These are phyloP conservation scores for Cordyceps javanica DNA, from an alignment of 2,329 filamentous ascomycete genomes.

Conservation along the genomic window DNA sequence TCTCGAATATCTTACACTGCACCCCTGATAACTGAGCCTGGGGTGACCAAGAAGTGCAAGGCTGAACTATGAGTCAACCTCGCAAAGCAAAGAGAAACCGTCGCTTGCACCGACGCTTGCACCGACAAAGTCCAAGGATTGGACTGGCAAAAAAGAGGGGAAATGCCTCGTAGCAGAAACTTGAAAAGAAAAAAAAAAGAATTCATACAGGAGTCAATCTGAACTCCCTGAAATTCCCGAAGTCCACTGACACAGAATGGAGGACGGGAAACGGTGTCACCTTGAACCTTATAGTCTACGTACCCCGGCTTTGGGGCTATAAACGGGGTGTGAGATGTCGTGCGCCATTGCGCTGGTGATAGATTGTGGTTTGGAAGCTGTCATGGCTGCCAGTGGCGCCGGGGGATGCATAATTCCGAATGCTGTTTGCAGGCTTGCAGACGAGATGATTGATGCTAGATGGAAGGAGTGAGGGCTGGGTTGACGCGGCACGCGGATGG, in stretches of 20 bases:
- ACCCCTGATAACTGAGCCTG: neutral
- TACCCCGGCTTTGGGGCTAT: slow-evolving; percentile 50
- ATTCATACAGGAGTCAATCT: neutral
- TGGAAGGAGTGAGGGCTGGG: neutral
- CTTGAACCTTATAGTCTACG: slow-evolving; percentile 31
- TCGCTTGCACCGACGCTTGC: neutral
- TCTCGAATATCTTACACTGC: neutral
- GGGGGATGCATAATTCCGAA: neutral
- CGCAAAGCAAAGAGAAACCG: neutral
- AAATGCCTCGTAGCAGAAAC: neutral
- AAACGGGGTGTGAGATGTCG: slow-evolving; percentile 19
- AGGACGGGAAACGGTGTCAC: slow-evolving; percentile 21
- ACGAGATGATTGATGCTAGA: neutral
- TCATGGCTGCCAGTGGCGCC: neutral
- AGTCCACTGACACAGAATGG: slow-evolving; percentile 18
- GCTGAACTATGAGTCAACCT: slow-evolving; percentile 3
- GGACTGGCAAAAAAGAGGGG: neutral
- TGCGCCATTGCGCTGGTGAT: slow-evolving; percentile 1
- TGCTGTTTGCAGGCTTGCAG: neutral
- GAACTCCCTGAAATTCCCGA: slow-evolving; percentile 7
- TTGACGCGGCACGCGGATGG: neutral
- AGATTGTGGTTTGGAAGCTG: neutral
- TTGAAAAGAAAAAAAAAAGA: neutral
- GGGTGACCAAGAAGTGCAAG: neutral
- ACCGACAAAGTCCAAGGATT: neutral